Base-by-base conservation (phyloP, 148 eudicot species). In the Nepenthes gracilis region DNA sequence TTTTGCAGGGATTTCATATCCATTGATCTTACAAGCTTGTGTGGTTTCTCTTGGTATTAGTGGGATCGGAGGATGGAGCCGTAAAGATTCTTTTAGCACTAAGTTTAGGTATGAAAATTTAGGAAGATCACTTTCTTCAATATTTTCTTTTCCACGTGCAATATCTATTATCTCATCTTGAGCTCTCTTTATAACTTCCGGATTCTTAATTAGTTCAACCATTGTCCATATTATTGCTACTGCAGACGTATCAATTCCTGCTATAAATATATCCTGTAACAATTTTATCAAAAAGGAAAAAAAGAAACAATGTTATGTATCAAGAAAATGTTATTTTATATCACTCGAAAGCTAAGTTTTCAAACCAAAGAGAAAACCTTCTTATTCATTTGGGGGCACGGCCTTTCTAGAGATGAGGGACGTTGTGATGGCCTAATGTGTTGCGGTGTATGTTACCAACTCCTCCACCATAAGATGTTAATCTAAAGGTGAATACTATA, bases 41-140 rank as follows among this genome's bases (percentile, higher is more conserved):
- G 64, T 76, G 12, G 92, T 80, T 75, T 78, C 82, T 57, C 83
- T 67, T 0, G 88, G 88, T 33, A 83, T 53, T 13, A 77, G 47
- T 14, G 88, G 85, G 15, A 12, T 76, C 1, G 85, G 79, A 33
- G 88, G 85, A 50, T 86, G 82, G 12, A 85, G 70, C 60, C 92
- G 74, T 2, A 86, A 60, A 2, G 80, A 54, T 72, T 86, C 93
- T 55, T 80, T 78, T 47, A 86, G 47, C 12, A 80, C 63, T 7
- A 55, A 35, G 45, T 70, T 72, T 45, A 81, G 37, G 74, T 80
- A 86, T 1, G 43, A 6, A 14, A 86, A 77, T 32, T 70, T 37
- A n/a, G 70, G 50, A 48, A 85, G 57, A 67, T 85, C 85, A 32
- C 32, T 54, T 66, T 82, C 91, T 64, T 80, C 70, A 0, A 82